Evolutionary conservation across 257 asterid species (phyloP).

Genomic region (Rauvolfia tetraphylla): DNA sequence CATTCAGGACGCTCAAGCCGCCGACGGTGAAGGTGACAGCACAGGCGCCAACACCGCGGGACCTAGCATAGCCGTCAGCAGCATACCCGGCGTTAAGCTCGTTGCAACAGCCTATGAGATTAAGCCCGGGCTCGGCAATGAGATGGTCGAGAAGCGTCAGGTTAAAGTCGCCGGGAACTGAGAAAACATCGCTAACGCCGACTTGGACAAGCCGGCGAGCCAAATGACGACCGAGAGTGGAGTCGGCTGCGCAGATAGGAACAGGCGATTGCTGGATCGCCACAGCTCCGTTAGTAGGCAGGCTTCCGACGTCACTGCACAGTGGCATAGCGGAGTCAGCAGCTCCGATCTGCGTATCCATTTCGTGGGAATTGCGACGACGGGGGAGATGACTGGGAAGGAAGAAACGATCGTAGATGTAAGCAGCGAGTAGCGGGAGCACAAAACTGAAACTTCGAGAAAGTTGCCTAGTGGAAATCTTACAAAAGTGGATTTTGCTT

Average conservation of each 20-base stretch:
- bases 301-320: slow-evolving; percentile 33
- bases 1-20: slow-evolving; percentile 72
- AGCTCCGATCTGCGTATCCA: slow-evolving; percentile 62
- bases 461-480: background rate
- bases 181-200: slow-evolving; percentile 61
- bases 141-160: slow-evolving; percentile 71
- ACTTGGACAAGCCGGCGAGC: slow-evolving; percentile 85
- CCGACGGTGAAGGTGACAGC: slow-evolving; percentile 82
- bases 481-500: background rate
- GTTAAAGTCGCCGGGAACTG: slow-evolving; percentile 80
- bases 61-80: slow-evolving; percentile 82
- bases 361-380: slow-evolving; percentile 2
- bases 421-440: background rate
- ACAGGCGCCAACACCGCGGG: slow-evolving; percentile 89
- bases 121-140: slow-evolving; percentile 74
- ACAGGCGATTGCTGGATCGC: slow-evolving; percentile 32
- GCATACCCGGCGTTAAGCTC: slow-evolving; percentile 90
- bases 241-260: slow-evolving; percentile 39
- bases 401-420: background rate
- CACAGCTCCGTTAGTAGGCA: slow-evolving; percentile 42
- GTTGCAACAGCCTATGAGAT: slow-evolving; percentile 74
- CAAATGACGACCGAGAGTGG: slow-evolving; percentile 79
- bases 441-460: background rate
- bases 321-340: slow-evolving; percentile 37
- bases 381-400: background rate